Conservation (phyloP, 192 early-diverging fungal genomes). For the Rhizoclosmatium sp. region DNA sequence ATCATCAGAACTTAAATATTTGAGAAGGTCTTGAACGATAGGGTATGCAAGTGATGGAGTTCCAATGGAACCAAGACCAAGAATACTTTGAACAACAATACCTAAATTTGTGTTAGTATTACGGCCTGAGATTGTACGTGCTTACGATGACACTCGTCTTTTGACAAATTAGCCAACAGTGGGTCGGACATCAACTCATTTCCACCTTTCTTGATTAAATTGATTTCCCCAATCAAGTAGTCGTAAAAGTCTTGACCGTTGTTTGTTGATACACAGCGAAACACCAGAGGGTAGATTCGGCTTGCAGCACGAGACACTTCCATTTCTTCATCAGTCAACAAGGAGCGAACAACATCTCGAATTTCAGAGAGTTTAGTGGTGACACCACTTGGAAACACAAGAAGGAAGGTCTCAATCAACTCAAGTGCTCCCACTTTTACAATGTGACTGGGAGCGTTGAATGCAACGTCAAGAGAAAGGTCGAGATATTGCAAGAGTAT, state of each 20-base stretch:
- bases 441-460: conserved; percentile 57
- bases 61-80: conserved; percentile 46
- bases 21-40: conserved; percentile 58
- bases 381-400: conserved; percentile 64
- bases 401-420: conserved; percentile 57
- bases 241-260: conserved; percentile 54
- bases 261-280: conserved; percentile 45
- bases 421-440: conserved; percentile 59
- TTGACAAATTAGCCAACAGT: conserved; percentile 45
- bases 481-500: conserved; percentile 63
- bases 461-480: conserved; percentile 54
- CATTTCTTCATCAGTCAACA: conserved; percentile 53
- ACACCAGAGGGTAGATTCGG: conserved; percentile 61
- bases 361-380: conserved; percentile 53
- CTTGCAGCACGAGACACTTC: conserved; percentile 49
- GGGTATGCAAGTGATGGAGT: conserved; percentile 34
- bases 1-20: conserved; percentile 39
- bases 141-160: conserved; percentile 52
- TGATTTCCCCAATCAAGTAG: conserved; percentile 56
- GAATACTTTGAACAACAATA: conserved; percentile 45
- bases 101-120: conserved; percentile 32
- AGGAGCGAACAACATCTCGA: conserved; percentile 53
- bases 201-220: conserved; percentile 47
- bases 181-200: conserved; percentile 55
- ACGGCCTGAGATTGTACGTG: background rate